Conservation (phyloP, 2,329 filamentous ascomycete genomes). For the Aspergillus sp. region DNA sequence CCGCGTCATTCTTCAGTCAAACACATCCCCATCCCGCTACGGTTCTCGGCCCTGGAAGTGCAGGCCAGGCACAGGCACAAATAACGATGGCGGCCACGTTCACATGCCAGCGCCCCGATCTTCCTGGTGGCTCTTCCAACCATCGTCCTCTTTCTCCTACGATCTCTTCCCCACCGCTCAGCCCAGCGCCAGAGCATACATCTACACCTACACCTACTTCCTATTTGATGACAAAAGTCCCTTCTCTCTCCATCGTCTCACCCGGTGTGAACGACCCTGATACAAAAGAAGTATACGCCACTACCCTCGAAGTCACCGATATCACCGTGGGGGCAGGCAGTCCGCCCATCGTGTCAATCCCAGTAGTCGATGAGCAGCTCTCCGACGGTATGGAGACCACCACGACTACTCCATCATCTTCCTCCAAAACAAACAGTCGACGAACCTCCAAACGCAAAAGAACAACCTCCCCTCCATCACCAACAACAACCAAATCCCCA, state of each 20-base stretch:
- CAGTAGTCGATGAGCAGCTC: conserved; percentile 1
- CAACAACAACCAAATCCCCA: conserved; percentile 26
- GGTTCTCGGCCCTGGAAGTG: conserved; percentile 12
- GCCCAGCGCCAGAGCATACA: conserved; percentile 1
- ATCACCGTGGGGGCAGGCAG: neutral
- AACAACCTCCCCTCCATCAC: conserved; percentile 34
- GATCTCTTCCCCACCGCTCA: neutral
- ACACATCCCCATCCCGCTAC: neutral
- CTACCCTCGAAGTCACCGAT: conserved; percentile 5
- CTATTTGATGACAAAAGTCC: neutral
- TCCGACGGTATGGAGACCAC: conserved; percentile 12
- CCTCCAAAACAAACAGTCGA: conserved; percentile 4
- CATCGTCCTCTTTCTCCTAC: neutral
- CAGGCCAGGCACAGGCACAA: conserved; percentile 5
- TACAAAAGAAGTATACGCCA: neutral
- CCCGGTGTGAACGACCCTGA: conserved; percentile 8
- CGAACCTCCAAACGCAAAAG: conserved; percentile 24
- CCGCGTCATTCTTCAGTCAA: conserved; percentile 7
- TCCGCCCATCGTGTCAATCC: neutral
- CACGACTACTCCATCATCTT: neutral
- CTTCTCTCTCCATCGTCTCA: conserved; percentile 3
- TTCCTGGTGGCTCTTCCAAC: conserved; percentile 13
- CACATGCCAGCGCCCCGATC: conserved; percentile 32
- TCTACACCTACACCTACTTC: neutral
- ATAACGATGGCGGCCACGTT: conserved; percentile 22